These are phyloP conservation scores for Coemansia sp. DNA, from an alignment of 192 early-diverging fungal genomes.

Conservation along the genomic window DNA sequence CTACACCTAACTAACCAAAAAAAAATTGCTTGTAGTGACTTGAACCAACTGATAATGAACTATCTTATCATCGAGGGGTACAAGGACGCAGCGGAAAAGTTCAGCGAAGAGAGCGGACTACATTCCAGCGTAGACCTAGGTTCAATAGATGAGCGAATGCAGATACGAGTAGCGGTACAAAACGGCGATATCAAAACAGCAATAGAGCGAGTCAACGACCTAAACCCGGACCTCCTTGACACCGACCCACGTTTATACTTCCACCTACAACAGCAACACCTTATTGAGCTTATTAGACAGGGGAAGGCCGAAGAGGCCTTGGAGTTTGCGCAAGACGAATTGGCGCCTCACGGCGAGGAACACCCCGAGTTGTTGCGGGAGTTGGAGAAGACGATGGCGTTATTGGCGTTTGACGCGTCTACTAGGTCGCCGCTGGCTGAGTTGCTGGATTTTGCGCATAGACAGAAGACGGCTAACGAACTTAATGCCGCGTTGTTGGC, in stretches of 20 bases:
- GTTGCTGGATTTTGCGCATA: conserved; percentile 83
- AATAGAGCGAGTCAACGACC: conserved; percentile 96
- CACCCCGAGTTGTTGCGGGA: conserved; percentile 94
- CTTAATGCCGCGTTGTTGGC: conserved; percentile 91
- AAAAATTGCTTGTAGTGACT: conserved; percentile 62
- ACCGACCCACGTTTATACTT: conserved; percentile 93
- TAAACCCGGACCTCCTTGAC: conserved; percentile 98
- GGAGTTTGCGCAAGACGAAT: conserved; percentile 95
- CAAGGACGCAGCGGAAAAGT: conserved; percentile 98
- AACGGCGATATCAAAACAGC: conserved; percentile 88
- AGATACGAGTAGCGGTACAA: conserved; percentile 90
- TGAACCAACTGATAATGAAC: conserved; percentile 99
- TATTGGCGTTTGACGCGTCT: conserved; percentile 88
- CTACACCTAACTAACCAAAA: background rate
- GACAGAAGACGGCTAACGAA: conserved; percentile 92
- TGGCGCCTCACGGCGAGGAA: conserved; percentile 97
- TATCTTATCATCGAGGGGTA: conserved; percentile 98
- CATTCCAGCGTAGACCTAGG: conserved; percentile 78
- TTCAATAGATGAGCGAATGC: conserved; percentile 94
- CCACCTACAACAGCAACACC: conserved; percentile 93
- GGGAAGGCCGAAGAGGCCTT: conserved; percentile 82
- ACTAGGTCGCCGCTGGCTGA: conserved; percentile 71
- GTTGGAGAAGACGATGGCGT: conserved; percentile 93
- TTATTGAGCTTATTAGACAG: conserved; percentile 92
- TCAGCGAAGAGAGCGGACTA: conserved; percentile 84